Base-by-base conservation (phyloP, 176 grass and related monocot genomes). In the Aechmea fasciata region DNA sequence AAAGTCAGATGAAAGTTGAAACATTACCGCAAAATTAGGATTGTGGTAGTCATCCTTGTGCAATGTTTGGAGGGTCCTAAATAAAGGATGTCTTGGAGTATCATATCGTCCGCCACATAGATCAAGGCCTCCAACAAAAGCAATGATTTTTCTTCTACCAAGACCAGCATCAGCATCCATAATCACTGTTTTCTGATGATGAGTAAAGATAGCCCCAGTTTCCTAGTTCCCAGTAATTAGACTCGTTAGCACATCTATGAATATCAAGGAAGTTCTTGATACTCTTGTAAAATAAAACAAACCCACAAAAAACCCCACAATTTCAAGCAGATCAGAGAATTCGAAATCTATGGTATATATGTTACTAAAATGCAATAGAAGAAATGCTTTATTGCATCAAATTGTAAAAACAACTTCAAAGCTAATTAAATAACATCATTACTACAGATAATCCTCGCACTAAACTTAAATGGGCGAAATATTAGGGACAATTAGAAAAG, bases 101-200 rank as follows among this genome's bases (percentile, higher is more conserved):
- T 97, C 93, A 71, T 92, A 97, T 52, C 89, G 73, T 9, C 93
- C 93, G 64, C 93, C 93, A 48, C 93, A 97, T 57, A 97, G 76
- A 92, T 97, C 93, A 78, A 97, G 93, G 11, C 89, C 93, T 73
- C 93, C 93, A 1, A 97, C 86, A 75, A 97, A 97, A 71, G 93
- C 89, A 81, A 97, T 72, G 76, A 97, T 87, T 79, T 97, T 97
- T 87, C 84, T 82, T 71, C 62, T 90, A 72, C 82, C 69, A 78
- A 87, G 78, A 47, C 89, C 89, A 47, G 84, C 93, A 83, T 92
- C 86, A 71, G 82, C 81, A 79, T 97, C 93, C 57, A 97, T 83
- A 51, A 97, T 75, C 78, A 97, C 81, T 74, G 89, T 92, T 85
- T 97, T 97, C 79, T 92, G 93, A 85, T 97, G 93, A 87, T 97